These are phyloP conservation scores for Solanum paucissectum DNA, from an alignment of 257 asterid species.

Conservation along the genomic window DNA sequence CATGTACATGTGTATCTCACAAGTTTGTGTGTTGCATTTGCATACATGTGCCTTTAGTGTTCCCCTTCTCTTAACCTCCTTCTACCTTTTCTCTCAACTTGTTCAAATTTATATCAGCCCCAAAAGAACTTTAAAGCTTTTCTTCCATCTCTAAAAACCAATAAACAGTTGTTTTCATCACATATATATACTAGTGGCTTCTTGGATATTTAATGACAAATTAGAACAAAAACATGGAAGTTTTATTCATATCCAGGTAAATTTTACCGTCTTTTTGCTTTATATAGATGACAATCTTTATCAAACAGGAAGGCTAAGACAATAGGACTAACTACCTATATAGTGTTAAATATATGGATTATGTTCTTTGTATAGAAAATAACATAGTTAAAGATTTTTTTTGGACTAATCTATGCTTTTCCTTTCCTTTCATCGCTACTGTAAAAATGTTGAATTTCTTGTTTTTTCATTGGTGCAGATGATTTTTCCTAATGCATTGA, in stretches of 20 bases:
- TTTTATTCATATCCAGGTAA: neutral
- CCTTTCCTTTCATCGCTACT: neutral
- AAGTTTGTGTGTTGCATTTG: constrained; percentile 2
- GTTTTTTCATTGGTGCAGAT: neutral
- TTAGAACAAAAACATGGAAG: neutral
- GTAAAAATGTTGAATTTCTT: neutral
- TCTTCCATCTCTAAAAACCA: neutral
- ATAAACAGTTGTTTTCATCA: neutral
- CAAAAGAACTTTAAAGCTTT: neutral
- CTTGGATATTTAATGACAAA: neutral
- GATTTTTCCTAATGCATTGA: neutral
- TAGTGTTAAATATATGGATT: neutral
- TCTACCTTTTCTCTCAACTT: neutral
- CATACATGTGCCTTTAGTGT: neutral
- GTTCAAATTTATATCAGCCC: neutral
- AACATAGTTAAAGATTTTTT: neutral
- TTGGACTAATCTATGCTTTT: neutral
- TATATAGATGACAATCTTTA: neutral
- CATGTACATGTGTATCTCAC: neutral
- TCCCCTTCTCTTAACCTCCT: neutral
- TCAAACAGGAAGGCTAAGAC: neutral
- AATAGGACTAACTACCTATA: neutral
- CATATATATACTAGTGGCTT: neutral
- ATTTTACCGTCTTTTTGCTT: neutral
- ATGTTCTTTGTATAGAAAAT: neutral